Evolutionary conservation across 192 early-diverging fungal genomes (phyloP).

Genomic region (Umbelopsis sp.): DNA sequence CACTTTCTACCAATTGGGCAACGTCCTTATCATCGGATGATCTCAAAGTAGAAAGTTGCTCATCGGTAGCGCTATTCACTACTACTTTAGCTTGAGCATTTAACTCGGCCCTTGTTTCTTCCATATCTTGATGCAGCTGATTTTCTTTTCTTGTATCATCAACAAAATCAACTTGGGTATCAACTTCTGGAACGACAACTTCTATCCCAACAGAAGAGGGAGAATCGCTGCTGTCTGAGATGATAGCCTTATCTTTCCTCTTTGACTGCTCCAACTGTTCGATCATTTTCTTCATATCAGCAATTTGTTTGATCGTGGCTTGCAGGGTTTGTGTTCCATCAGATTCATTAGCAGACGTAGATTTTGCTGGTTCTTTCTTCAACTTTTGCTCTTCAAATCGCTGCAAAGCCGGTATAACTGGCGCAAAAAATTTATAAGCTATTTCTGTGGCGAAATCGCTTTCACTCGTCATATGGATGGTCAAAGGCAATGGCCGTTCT

Average conservation of each 20-base stretch:
- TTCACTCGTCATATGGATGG: too few species aligned
- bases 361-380: background rate
- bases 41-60: background rate
- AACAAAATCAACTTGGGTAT: too few species aligned
- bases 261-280: slow-evolving; percentile 16
- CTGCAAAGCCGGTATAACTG: background rate
- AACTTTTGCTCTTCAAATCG: background rate
- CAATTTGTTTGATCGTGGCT: slow-evolving; percentile 10
- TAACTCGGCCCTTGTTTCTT: background rate
- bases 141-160: too few species aligned
- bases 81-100: slow-evolving; percentile 7
- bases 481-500: too few species aligned
- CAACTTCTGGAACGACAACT: background rate
- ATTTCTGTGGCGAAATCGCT: too few species aligned
- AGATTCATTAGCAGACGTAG: background rate
- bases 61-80: background rate
- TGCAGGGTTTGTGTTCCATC: background rate
- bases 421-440: too few species aligned
- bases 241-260: background rate
- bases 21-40: background rate
- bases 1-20: background rate
- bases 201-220: background rate
- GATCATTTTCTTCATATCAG: slow-evolving; percentile 19
- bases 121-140: background rate
- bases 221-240: background rate